Conservation (phyloP, 1,284 basidiomycete genomes). For the Cystobasidium slooffiae region DNA sequence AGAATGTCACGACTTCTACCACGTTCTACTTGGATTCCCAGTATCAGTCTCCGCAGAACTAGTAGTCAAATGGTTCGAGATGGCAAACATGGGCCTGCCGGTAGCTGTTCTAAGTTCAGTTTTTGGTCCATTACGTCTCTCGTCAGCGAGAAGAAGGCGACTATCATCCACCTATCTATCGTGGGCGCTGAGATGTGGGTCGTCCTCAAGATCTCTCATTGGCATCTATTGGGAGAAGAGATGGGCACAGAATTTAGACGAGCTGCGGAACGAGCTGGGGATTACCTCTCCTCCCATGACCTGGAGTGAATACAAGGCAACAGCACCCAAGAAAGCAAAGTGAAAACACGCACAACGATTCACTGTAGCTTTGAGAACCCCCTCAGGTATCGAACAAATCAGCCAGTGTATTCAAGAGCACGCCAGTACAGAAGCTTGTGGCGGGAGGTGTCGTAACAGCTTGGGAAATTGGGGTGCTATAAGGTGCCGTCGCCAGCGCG, state of each 20-base stretch:
- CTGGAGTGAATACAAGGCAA: constrained; percentile 55
- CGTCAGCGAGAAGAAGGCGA: constrained; percentile 62
- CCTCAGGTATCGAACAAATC: not conserved
- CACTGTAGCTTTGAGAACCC: not conserved
- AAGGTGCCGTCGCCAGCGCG: too few species aligned
- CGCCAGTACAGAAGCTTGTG: too few species aligned
- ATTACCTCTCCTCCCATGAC: constrained; percentile 61
- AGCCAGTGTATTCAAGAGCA: too few species aligned
- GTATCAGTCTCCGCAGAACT: constrained; percentile 90
- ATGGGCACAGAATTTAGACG: constrained; percentile 81
- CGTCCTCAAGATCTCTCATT: constrained; percentile 72
- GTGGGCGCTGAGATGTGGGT: constrained; percentile 82
- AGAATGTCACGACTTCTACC: constrained; percentile 96
- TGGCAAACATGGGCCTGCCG: constrained; percentile 87
- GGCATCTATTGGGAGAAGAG: constrained; percentile 95
- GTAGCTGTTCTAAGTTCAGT: constrained; percentile 80
- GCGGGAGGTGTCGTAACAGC: too few species aligned
- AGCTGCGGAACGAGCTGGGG: constrained; percentile 81
- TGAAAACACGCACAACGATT: not conserved
- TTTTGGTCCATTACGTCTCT: constrained; percentile 66
- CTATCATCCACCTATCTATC: constrained; percentile 80
- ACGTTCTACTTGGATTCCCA: constrained; percentile 82
- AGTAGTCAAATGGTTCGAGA: constrained; percentile 95
- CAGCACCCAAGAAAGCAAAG: constrained; percentile 9
- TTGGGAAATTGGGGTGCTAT: too few species aligned